Conservation (phyloP, 495 filamentous ascomycete genomes). For the Durotheca rogersii region DNA sequence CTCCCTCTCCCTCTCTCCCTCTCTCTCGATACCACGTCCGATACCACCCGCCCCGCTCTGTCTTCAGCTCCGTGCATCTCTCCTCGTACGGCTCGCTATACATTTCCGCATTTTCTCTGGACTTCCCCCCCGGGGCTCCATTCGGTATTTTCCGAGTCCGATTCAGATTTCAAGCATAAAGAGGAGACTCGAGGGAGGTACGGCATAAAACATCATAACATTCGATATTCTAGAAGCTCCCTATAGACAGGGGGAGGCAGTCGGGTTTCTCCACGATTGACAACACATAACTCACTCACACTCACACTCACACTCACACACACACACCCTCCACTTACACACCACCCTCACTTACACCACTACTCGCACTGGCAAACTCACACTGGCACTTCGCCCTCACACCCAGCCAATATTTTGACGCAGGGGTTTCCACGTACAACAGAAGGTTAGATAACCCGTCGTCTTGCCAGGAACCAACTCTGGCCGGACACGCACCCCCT, state of each 20-base stretch:
- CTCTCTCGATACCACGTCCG: constrained; percentile 8
- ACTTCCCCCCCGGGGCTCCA: constrained; percentile 17
- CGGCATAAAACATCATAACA: constrained; percentile 20
- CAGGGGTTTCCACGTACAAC: constrained; percentile 32
- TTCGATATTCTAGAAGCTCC: constrained; percentile 29
- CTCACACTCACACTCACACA: too few relatives aligned
- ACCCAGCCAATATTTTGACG: constrained; percentile 25
- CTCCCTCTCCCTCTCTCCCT: constrained; percentile 6
- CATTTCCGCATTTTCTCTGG: neutral
- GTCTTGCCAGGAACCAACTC: neutral
- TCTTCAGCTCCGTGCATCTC: neutral
- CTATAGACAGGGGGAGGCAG: constrained; percentile 20
- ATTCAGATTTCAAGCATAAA: constrained; percentile 2
- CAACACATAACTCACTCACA: too few relatives aligned
- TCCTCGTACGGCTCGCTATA: neutral
- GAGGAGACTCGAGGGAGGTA: constrained; percentile 4
- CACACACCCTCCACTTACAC: too few relatives aligned
- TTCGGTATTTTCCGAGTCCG: constrained; percentile 16
- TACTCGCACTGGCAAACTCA: too few relatives aligned
- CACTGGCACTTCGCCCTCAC: too few relatives aligned
- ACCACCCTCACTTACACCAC: too few relatives aligned
- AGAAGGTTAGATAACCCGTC: constrained; percentile 28
- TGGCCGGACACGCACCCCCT: constrained; percentile 14
- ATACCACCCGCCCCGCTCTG: too few relatives aligned
- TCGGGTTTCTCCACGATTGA: too few relatives aligned